Conservation (phyloP, 2,329 filamentous ascomycete species). For the Colletotrichum paranaense region DNA sequence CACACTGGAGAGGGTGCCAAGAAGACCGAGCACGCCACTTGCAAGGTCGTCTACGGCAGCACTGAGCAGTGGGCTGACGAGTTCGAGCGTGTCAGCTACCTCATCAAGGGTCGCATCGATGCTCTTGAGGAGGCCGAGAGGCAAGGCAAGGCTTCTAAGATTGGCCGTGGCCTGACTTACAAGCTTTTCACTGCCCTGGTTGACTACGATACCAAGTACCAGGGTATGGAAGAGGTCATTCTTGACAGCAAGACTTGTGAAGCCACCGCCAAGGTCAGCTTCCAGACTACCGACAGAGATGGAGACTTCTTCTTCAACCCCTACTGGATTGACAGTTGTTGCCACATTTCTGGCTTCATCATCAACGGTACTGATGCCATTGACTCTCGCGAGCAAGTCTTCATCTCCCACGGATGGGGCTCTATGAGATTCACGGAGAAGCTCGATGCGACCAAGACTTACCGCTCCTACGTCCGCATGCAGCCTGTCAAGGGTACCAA, state of each 20-base stretch:
- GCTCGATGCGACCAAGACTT: constrained; percentile 57
- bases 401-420: constrained; percentile 71
- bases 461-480: constrained; percentile 69
- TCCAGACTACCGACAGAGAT: constrained; percentile 59
- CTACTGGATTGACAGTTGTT: constrained; percentile 69
- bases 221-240: constrained; percentile 69
- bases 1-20: constrained; percentile 69
- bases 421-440: constrained; percentile 62
- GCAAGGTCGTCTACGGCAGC: constrained; percentile 69
- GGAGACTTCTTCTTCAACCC: constrained; percentile 67
- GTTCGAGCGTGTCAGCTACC: constrained; percentile 75
- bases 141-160: constrained; percentile 75
- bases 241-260: constrained; percentile 59
- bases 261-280: constrained; percentile 54
- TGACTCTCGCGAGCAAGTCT: constrained; percentile 65
- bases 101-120: constrained; percentile 73
- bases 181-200: constrained; percentile 72
- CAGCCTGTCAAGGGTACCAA: constrained; percentile 62
- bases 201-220: constrained; percentile 65
- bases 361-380: constrained; percentile 68
- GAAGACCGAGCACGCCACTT: constrained; percentile 70
- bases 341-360: constrained; percentile 71
- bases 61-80: constrained; percentile 70
- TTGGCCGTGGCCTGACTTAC: constrained; percentile 81
- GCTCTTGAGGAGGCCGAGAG: constrained; percentile 69